Evolutionary conservation across 169 alveolate species (phyloP), one percentile per base, ranked within the genome.

Genomic region (Plasmodium knowlesi): DNA sequence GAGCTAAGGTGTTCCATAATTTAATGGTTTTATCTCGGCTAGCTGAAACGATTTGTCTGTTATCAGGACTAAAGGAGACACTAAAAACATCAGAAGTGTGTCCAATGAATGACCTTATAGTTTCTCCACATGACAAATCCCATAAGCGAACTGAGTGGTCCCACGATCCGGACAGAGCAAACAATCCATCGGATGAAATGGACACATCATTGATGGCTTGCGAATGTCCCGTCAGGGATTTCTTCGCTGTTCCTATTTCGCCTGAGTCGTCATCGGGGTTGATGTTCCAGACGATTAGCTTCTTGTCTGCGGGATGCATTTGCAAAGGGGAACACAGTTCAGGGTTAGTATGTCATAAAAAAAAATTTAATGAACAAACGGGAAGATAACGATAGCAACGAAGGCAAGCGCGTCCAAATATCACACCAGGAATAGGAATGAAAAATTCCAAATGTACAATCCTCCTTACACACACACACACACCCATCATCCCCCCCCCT

Each of bases 31-130:
- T 98, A 97, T 99, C 99, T 92, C 99, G 98, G 72, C 99, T 97
- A 28, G 99, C 99, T n/a, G 99, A 98, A 73, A 99, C 99, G 93
- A 99, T 99, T 96, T 99, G 99, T 84, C 99, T 98, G 97, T 99
- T 99, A 95, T 99, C 99, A 16, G 99, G 99, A 91, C 99, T 98
- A 97, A 99, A 98, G 16, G 99, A 99, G 82, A 98, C 99, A 84
- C 99, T 97, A 97, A 97, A 96, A 88, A 98, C 99, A 94, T 98
- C 99, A 92, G 97, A 96, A 37, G 98, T 97, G 96, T 98, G 99
- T 61, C 99, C 99, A 93, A 95, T 96, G 96, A 98, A 98, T 73
- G 98, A 97, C 88, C 99, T 97, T 53, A 98, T 98, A 43, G 99
- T 96, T 79, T 96, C 96, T 28, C 99, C 99, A 82, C 96, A 96